Evolutionary conservation across 345 rosid genomes (phyloP).

Genomic region (Bretschneidera sinensis): DNA sequence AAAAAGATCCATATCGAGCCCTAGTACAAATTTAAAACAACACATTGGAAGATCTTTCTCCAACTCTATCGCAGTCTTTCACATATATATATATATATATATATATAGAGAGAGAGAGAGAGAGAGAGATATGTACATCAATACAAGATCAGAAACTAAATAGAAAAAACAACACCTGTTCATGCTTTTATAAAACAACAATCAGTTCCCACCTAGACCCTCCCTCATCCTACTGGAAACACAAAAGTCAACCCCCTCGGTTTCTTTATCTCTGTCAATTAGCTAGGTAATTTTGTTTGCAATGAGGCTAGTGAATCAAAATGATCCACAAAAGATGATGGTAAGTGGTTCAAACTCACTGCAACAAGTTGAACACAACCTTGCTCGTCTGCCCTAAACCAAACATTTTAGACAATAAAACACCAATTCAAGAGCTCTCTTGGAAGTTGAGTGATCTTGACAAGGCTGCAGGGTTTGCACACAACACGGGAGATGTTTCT

Average conservation of each 20-base stretch:
- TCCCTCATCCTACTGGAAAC: too few relatives aligned
- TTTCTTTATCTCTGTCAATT: slow-evolving; percentile 10
- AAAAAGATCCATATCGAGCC: slow-evolving; percentile 12
- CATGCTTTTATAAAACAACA: slow-evolving; percentile 16
- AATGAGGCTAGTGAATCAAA: slow-evolving; percentile 9
- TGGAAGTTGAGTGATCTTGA: slow-evolving; percentile 75
- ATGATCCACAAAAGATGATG: slow-evolving; percentile 7
- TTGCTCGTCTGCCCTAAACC: slow-evolving; percentile 1
- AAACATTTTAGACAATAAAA: background rate
- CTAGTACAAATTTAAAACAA: too few relatives aligned
- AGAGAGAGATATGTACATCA: slow-evolving; percentile 29
- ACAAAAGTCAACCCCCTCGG: too few relatives aligned
- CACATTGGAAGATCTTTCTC: too few relatives aligned
- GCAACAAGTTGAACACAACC: background rate
- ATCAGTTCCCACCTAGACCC: too few relatives aligned
- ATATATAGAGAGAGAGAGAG: too few relatives aligned
- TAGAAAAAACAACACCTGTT: slow-evolving; percentile 13
- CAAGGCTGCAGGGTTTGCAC: slow-evolving; percentile 84
- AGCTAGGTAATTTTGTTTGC: background rate
- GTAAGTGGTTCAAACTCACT: slow-evolving; percentile 1
- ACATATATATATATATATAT: slow-evolving; percentile 12
- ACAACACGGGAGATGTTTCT: slow-evolving; percentile 35
- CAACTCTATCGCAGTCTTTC: slow-evolving; percentile 19
- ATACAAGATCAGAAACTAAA: slow-evolving; percentile 18
- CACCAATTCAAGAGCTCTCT: slow-evolving; percentile 37